Conservation (phyloP, 169 alveolate species). For the Amoebophrya sp. region DNA sequence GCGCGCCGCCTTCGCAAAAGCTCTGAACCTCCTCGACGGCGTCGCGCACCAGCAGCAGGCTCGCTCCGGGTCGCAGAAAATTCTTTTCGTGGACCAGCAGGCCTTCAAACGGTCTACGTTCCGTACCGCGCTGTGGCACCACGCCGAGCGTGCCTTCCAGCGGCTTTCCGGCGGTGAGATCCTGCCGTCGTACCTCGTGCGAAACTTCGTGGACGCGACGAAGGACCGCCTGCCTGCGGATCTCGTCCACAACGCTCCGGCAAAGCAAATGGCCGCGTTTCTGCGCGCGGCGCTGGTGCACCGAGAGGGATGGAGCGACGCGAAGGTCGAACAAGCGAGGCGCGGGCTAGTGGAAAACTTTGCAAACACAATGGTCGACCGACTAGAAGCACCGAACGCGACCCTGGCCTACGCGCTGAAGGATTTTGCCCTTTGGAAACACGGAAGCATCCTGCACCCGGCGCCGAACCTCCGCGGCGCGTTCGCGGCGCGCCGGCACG, state of each 20-base stretch:
- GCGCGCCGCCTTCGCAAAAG: no score
- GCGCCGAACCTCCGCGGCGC: not conserved
- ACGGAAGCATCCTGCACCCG: not conserved
- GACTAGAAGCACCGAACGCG: not conserved
- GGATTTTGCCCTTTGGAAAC: not conserved
- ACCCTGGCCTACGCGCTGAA: not conserved
- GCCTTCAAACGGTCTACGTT: not conserved
- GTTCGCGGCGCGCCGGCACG: not conserved
- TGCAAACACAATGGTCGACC: not conserved
- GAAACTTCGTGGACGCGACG: not conserved
- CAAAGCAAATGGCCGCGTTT: no score
- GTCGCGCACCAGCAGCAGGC: not conserved
- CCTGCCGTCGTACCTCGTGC: not conserved
- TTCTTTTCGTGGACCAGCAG: not conserved
- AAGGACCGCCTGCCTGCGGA: no score
- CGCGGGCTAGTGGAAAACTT: not conserved
- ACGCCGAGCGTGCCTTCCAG: not conserved
- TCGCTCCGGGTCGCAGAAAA: not conserved
- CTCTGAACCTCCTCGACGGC: not conserved
- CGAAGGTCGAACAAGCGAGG: no score
- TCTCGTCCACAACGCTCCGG: no score
- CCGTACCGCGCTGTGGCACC: not conserved
- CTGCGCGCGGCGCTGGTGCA: no score
- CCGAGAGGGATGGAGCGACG: no score
- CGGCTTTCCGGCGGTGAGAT: not conserved